Evolutionary conservation across 257 asterid genomes (phyloP).

Genomic region (Rubia yunnanensis): DNA sequence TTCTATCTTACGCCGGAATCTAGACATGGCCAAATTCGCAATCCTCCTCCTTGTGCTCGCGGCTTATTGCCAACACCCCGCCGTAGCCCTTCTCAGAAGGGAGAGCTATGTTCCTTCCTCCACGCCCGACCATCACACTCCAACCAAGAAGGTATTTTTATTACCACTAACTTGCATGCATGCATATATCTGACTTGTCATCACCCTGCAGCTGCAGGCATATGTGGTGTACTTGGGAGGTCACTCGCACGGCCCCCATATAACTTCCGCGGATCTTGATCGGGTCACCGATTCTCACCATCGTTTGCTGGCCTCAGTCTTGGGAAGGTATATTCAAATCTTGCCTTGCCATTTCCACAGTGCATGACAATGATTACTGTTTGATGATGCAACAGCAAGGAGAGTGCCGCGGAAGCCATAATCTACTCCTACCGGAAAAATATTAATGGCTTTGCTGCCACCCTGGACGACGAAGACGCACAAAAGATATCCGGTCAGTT

Average conservation of each 20-base stretch:
- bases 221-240: slow-evolving; percentile 76
- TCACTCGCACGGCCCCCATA: slow-evolving; percentile 54
- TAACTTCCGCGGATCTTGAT: slow-evolving; percentile 30
- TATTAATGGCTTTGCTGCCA: slow-evolving; percentile 75
- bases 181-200: too few species aligned
- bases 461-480: slow-evolving; percentile 64
- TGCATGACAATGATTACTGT: too few species aligned
- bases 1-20: too few species aligned
- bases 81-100: too few species aligned
- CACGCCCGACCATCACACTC: too few species aligned
- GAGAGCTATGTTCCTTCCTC: too few species aligned
- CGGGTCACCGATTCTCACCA: slow-evolving; percentile 43
- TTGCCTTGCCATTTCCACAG: too few species aligned
- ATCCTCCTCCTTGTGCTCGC: too few species aligned
- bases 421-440: slow-evolving; percentile 51
- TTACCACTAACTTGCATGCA: too few species aligned
- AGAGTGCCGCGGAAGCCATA: slow-evolving; percentile 50
- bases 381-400: slow-evolving; percentile 23
- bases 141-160: too few species aligned
- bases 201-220: slow-evolving; percentile 40
- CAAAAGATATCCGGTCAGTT: slow-evolving; percentile 17
- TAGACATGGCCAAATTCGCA: too few species aligned
- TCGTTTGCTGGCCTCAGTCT: slow-evolving; percentile 40
- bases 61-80: too few species aligned
- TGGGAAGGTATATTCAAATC: slow-evolving; percentile 42